These are phyloP conservation scores for Leccinum broughii DNA, from an alignment of 768 basidiomycete genomes.

Conservation along the genomic window DNA sequence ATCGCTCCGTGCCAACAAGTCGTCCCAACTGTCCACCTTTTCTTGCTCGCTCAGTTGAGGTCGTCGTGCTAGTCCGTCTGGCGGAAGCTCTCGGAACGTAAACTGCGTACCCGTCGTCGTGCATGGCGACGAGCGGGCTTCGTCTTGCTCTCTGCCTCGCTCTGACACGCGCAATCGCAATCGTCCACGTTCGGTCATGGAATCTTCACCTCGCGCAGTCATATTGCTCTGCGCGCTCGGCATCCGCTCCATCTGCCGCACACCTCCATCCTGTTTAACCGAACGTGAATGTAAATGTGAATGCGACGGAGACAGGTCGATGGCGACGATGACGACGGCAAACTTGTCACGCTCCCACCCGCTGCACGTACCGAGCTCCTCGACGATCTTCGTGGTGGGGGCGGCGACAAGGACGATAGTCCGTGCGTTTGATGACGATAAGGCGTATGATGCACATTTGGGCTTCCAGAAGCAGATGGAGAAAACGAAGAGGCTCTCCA, in stretches of 20 bases:
- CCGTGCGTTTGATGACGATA: not conserved
- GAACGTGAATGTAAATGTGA: not conserved
- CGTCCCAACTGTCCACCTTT: slow-evolving; percentile 72
- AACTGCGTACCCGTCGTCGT: slow-evolving; percentile 31
- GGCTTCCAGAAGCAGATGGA: slow-evolving; percentile 34
- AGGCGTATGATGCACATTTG: slow-evolving; percentile 39
- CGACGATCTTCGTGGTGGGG: slow-evolving; percentile 27
- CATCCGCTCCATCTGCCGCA: slow-evolving; percentile 23
- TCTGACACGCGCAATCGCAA: not conserved
- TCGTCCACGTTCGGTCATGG: slow-evolving; percentile 8
- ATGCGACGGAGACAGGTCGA: not conserved
- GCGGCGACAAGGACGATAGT: slow-evolving; percentile 16
- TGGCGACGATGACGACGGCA: slow-evolving; percentile 4
- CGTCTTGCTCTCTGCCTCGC: slow-evolving; percentile 7
- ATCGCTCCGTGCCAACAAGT: slow-evolving; percentile 63
- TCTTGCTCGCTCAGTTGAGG: slow-evolving; percentile 60
- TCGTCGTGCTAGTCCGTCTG: slow-evolving; percentile 28
- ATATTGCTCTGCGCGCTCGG: slow-evolving; percentile 34
- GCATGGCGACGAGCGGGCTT: slow-evolving; percentile 4
- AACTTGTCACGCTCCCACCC: slow-evolving; percentile 5
- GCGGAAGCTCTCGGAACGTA: slow-evolving; percentile 50
- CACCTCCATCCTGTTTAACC: slow-evolving; percentile 6
- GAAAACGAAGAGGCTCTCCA: slow-evolving; percentile 45
- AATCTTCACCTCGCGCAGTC: slow-evolving; percentile 21
- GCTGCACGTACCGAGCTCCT: slow-evolving; percentile 15